These are phyloP conservation scores for Madurella fahalii DNA, from an alignment of 2,329 filamentous ascomycete genomes.

Conservation along the genomic window DNA sequence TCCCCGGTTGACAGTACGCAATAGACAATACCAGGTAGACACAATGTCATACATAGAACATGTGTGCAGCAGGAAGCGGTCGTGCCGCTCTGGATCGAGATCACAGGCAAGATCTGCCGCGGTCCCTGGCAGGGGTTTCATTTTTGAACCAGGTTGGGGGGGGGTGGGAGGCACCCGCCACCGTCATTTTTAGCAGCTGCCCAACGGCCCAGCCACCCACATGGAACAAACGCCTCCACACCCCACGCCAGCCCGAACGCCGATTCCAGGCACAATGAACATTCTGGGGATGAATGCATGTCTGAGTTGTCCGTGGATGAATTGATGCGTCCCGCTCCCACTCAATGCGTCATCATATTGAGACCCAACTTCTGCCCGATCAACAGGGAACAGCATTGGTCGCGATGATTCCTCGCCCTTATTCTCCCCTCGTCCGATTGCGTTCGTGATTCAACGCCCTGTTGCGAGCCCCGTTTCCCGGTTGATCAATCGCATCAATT, in stretches of 20 bases:
- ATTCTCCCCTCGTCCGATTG: background rate
- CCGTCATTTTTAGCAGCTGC: constrained; percentile 11
- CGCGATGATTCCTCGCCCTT: background rate
- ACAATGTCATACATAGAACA: too few species aligned
- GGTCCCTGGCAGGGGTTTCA: too few species aligned
- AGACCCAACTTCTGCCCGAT: background rate
- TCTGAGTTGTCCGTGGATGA: background rate
- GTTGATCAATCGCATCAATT: background rate
- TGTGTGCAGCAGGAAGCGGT: too few species aligned
- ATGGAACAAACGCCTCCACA: background rate
- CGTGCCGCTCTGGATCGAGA: too few species aligned
- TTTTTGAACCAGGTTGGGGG: background rate
- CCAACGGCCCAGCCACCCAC: constrained; percentile 19
- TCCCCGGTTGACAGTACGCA: too few species aligned
- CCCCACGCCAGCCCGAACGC: constrained; percentile 4
- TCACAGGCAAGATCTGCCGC: too few species aligned
- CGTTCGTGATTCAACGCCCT: background rate
- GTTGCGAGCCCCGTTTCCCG: background rate
- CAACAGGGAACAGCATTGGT: background rate
- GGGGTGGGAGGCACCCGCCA: constrained; percentile 13
- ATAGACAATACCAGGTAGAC: too few species aligned
- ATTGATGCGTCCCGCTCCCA: background rate
- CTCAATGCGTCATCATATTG: background rate
- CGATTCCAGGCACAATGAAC: constrained; percentile 6
- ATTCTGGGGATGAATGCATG: background rate